Conservation (phyloP, 1,139 yeast species). For the Geotrichum siamense region DNA sequence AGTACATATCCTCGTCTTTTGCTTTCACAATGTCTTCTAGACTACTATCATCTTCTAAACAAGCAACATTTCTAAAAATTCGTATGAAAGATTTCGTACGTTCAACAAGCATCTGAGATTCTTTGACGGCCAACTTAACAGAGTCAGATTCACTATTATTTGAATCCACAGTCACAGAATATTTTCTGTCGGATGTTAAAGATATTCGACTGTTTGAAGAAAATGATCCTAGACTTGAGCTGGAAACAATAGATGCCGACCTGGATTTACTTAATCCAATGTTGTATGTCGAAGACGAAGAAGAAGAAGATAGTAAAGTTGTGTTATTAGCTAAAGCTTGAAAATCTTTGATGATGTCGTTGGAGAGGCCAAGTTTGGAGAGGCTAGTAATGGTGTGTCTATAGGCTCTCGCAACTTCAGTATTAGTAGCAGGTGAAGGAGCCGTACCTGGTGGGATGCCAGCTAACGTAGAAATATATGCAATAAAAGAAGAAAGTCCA, state of each 20-base stretch:
- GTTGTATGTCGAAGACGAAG: neutral
- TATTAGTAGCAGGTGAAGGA: slow-evolving; percentile 23
- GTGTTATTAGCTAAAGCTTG: neutral
- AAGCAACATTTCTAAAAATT: slow-evolving; percentile 8
- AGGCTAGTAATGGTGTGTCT: slow-evolving; percentile 26
- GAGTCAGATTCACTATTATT: slow-evolving; percentile 16
- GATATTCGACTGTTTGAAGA: slow-evolving; percentile 13
- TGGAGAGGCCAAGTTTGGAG: slow-evolving; percentile 24
- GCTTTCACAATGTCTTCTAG: slow-evolving; percentile 4
- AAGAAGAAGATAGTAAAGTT: neutral
- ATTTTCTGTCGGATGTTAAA: slow-evolving; percentile 15
- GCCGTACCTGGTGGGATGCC: slow-evolving; percentile 30
- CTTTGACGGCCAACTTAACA: slow-evolving; percentile 13
- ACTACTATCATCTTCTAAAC: slow-evolving; percentile 4
- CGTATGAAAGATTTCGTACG: slow-evolving; percentile 13
- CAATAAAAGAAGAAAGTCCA: slow-evolving; percentile 24
- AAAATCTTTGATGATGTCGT: slow-evolving; percentile 20
- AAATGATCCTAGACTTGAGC: slow-evolving; percentile 10
- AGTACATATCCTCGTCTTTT: slow-evolving; percentile 15
- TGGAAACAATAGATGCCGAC: slow-evolving; percentile 16
- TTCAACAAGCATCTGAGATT: slow-evolving; percentile 10
- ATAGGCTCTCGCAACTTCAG: slow-evolving; percentile 25
- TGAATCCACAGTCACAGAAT: neutral
- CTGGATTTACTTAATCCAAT: slow-evolving; percentile 6
- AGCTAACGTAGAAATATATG: slow-evolving; percentile 25